phyloP scores from a whole-genome alignment of 768 basidiomycete species.

The Sarcodon sp. region DNA sequence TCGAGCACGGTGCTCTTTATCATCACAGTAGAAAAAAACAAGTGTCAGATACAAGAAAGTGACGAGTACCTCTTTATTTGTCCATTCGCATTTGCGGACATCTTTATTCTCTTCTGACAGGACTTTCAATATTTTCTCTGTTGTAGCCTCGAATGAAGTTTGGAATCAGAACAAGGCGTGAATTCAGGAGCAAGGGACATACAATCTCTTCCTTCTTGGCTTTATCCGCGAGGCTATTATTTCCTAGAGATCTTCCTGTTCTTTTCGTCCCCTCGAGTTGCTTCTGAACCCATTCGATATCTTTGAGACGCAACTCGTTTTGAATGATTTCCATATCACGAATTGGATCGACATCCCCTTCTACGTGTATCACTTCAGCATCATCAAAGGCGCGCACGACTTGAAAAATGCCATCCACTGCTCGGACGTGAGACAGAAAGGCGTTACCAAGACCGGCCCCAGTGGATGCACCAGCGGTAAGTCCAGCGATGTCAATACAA shows the following conservation, averaged over 20 bases:
- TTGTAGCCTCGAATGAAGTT: constrained; percentile 42
- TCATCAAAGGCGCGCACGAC: constrained; percentile 97
- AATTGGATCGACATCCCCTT: constrained; percentile 91
- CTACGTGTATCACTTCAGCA: constrained; percentile 98
- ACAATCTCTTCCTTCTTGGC: constrained; percentile 96
- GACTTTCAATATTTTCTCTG: constrained; percentile 75
- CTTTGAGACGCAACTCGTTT: constrained; percentile 88
- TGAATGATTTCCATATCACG: constrained; percentile 98
- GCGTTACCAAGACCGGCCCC: constrained; percentile 97
- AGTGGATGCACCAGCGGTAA: constrained; percentile 95
- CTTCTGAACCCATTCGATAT: constrained; percentile 99
- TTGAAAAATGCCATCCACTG: constrained; percentile 99
- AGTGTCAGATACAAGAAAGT: background rate
- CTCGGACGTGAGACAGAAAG: constrained; percentile 94
- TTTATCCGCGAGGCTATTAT: constrained; percentile 76
- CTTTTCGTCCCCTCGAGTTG: constrained; percentile 69
- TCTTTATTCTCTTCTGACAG: constrained; percentile 78
- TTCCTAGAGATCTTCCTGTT: constrained; percentile 57
- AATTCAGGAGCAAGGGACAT: constrained; percentile 12
- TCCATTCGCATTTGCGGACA: constrained; percentile 89
- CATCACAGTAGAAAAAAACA: constrained; percentile 18
- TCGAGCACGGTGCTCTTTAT: constrained; percentile 35
- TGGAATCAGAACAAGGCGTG: constrained; percentile 1
- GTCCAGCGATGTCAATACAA: constrained; percentile 96
- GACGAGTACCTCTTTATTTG: constrained; percentile 81